phyloP scores from a whole-genome alignment of 2,329 filamentous ascomycete species.

The Cercospora berteroae region DNA sequence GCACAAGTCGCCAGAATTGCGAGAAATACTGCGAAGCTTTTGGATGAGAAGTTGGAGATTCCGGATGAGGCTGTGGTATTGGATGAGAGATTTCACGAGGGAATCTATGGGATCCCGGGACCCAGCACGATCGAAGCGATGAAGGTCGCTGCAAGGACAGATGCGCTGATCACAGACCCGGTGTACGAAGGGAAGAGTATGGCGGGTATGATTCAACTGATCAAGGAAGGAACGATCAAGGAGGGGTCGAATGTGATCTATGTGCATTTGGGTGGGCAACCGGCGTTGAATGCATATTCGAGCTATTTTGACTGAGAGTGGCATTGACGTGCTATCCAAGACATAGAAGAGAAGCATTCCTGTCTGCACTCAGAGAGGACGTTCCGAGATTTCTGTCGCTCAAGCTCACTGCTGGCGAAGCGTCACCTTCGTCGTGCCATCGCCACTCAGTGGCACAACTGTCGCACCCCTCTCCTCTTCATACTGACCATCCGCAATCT shows the following conservation, averaged over 20 bases:
- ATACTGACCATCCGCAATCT: not conserved
- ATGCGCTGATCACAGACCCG: constrained; percentile 72
- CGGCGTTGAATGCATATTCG: constrained; percentile 66
- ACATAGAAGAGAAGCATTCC: not conserved
- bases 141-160: constrained; percentile 64
- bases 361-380: not conserved
- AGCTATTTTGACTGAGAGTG: constrained; percentile 25
- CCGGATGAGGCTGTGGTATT: constrained; percentile 62
- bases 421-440: not conserved
- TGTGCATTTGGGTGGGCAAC: constrained; percentile 68
- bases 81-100: constrained; percentile 65
- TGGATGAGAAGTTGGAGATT: constrained; percentile 63
- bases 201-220: constrained; percentile 68
- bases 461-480: not conserved
- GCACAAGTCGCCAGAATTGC: constrained; percentile 67
- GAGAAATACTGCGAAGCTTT: constrained; percentile 59
- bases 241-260: constrained; percentile 65
- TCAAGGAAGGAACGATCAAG: constrained; percentile 60
- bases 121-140: constrained; percentile 66
- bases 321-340: not conserved
- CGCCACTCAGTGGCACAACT: not conserved
- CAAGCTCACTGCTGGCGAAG: not conserved
- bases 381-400: not conserved
- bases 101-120: constrained; percentile 66
- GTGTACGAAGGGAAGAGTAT: constrained; percentile 76